Base-by-base conservation (phyloP, 2,329 filamentous ascomycete species). In the Ophiognomonia clavigignenti-juglandacearum region DNA sequence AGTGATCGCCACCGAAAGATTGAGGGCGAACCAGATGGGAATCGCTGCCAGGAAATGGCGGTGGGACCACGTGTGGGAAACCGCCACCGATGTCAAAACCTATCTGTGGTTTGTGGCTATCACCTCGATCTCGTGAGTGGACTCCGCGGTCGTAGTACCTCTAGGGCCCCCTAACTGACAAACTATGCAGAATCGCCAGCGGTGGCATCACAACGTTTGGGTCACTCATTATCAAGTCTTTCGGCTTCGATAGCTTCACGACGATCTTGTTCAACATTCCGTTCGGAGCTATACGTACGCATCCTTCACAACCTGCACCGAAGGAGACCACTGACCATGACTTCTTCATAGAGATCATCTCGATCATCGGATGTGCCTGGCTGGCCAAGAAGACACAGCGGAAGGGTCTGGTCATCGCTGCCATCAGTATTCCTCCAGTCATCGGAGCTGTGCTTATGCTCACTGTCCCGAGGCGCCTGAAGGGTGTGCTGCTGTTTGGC, bases 251-350 rank as follows among this genome's bases (percentile, higher is more conserved):
- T 39, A 65, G 68, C 11, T 78, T 82, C 48, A 66, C 70, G 2
- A 78, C 78, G 0, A 80, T 82, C 13, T 64, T 81, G 0, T 78
- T 82, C 60, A 80, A 82, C 52, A 80, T 81, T 48, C 78, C 77
- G 0, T 82, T 82, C 38, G 80, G 80, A n/a, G n/a, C n/a, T n/a
- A n/a, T n/a, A n/a, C n/a, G n/a, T n/a, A n/a, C n/a, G n/a, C n/a
- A n/a, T n/a, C n/a, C n/a, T n/a, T n/a, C n/a, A n/a, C n/a, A n/a
- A n/a, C n/a, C n/a, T n/a, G n/a, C n/a, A n/a, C n/a, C n/a, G n/a
- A n/a, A n/a, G n/a, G n/a, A n/a, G n/a, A n/a, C n/a, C n/a, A n/a
- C n/a, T n/a, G n/a, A n/a, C n/a, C n/a, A n/a, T n/a, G n/a, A n/a
- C n/a, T n/a, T n/a, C 18, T 8, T 18, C 3, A 31, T 8, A 29